Conservation (phyloP, 257 asterid genomes). For the Linderniella brevidens region DNA sequence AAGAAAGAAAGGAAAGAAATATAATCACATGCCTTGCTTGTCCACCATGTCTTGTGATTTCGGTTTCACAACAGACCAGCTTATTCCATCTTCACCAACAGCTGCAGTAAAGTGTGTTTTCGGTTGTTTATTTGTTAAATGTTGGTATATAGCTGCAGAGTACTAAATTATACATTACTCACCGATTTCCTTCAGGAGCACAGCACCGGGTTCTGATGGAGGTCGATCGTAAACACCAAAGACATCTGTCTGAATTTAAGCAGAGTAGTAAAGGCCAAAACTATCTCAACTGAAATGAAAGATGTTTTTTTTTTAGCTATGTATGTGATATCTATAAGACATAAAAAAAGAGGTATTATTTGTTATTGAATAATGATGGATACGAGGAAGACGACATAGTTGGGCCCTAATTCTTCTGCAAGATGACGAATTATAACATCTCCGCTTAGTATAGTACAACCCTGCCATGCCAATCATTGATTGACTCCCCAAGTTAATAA, state of each 20-base stretch:
- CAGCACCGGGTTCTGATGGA: slow-evolving; percentile 63
- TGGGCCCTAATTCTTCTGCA: slow-evolving; percentile 69
- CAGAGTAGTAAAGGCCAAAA: slow-evolving; percentile 30
- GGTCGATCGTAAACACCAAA: slow-evolving; percentile 85
- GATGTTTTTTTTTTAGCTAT: not conserved
- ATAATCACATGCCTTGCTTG: slow-evolving; percentile 31
- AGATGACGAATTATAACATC: slow-evolving; percentile 80
- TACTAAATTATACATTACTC: slow-evolving; percentile 9
- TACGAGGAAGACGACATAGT: slow-evolving; percentile 83
- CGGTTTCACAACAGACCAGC: slow-evolving; percentile 77
- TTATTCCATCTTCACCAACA: slow-evolving; percentile 77
- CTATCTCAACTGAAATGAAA: not conserved
- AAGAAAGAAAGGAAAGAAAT: not conserved
- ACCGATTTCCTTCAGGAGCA: slow-evolving; percentile 81
- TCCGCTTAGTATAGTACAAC: slow-evolving; percentile 92
- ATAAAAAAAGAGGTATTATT: not conserved
- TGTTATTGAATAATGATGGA: slow-evolving; percentile 19
- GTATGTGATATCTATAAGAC: too few relatives aligned
- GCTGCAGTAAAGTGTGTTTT: slow-evolving; percentile 24
- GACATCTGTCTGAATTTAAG: slow-evolving; percentile 60
- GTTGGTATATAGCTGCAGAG: not conserved
- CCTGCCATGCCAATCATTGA: slow-evolving; percentile 41
- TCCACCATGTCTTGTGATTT: slow-evolving; percentile 21
- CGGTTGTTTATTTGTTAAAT: not conserved
- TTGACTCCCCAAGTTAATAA: too few relatives aligned